These are phyloP conservation scores for Lathyrus oleraceus DNA, from an alignment of 306 rosid species.

Conservation along the genomic window DNA sequence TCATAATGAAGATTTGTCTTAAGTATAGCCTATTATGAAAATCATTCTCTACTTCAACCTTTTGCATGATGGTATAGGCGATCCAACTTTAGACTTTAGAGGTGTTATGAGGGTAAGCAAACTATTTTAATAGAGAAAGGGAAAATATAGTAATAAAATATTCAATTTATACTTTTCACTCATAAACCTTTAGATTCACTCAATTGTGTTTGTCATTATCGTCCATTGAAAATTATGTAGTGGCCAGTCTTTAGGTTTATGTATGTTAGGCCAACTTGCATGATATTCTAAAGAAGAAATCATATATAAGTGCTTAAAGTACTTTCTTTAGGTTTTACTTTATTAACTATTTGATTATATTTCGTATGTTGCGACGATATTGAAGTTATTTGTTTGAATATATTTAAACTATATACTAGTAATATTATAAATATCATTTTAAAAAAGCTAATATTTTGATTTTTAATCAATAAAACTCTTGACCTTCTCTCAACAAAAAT, in stretches of 20 bases:
- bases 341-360: neutral
- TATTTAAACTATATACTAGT: neutral
- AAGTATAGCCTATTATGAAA: neutral
- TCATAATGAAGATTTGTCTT: slow-evolving; percentile 37
- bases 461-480: too few species aligned
- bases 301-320: neutral
- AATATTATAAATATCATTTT: too few species aligned
- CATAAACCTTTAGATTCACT: neutral
- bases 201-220: neutral
- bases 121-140: slow-evolving; percentile 1
- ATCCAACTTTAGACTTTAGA: slow-evolving; percentile 11
- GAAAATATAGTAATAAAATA: neutral
- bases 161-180: neutral
- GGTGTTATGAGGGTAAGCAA: neutral
- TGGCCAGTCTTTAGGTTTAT: neutral
- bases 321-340: neutral
- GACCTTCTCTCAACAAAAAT: too few species aligned
- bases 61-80: slow-evolving; percentile 1
- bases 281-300: neutral
- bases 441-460: neutral
- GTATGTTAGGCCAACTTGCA: slow-evolving; percentile 8
- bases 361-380: neutral
- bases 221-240: neutral
- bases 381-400: neutral
- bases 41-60: slow-evolving; percentile 14